Evolutionary conservation across 768 basidiomycete genomes (phyloP), one percentile per base, ranked within the genome.

Genomic region (Mycena latifolia): DNA sequence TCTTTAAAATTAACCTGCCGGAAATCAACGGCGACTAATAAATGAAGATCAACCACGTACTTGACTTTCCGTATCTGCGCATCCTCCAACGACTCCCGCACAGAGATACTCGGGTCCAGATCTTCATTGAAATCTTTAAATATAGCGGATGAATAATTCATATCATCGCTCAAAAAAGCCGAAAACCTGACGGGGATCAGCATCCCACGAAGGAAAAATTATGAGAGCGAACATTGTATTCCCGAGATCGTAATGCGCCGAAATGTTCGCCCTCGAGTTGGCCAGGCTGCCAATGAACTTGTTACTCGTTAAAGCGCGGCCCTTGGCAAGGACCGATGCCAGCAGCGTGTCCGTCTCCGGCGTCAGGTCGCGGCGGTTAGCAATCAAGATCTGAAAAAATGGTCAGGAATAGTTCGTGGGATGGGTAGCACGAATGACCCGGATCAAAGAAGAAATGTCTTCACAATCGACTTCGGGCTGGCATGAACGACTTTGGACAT

Each of bases 81-180:
- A 22, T 75, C 69, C 15, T 70, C 70, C 52, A 69, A 62, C 55
- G 73, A 73, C 41, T 71, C 66, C 8, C 63, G 20, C 14, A 57
- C 43, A 24, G 63, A 28, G 22, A 82, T 58, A 70, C 83, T 82
- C n/a, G 73, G 75, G 69, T 86, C 82, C n/a, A 86, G 76, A 31
- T 81, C 77, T 1, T 80, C 77, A 24, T 69, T 63, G 50, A 54
- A 69, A 35, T 69, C 64, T 33, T 50, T 46, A 73, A 84, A 87
- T 72, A 87, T 84, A 9, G 80, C 86, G 66, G 84, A 85, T 4
- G 85, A 86, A 72, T 88, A 87, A 25, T 85, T 86, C 86, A 88
- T 87, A 71, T 88, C 86, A 35, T 76, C 71, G 3, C 81, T 82
- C 31, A 84, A 72, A 75, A 84, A 80, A 25, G 77, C 75, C 71